Evolutionary conservation across 2,329 filamentous ascomycete genomes (phyloP).

Genomic region (Colletotrichum sp.): DNA sequence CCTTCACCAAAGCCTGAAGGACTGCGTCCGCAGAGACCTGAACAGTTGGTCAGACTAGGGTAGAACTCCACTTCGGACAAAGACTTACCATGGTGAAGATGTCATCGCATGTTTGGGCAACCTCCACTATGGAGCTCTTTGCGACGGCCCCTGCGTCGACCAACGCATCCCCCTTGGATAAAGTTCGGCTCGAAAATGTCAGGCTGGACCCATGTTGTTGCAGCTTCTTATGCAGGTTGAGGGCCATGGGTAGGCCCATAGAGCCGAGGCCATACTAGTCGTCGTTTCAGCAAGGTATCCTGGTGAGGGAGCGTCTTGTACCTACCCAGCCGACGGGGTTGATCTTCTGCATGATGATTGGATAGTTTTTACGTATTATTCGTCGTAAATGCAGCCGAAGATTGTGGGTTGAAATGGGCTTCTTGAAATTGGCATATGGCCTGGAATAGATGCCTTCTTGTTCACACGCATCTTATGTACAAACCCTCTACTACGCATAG

Average conservation of each 20-base stretch:
- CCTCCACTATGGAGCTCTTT: slow-evolving; percentile 23
- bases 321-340: slow-evolving; percentile 2
- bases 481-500: neutral
- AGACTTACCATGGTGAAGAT: slow-evolving; percentile 44
- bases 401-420: neutral
- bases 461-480: neutral
- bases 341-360: neutral
- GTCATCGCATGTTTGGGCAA: slow-evolving; percentile 35
- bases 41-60: neutral
- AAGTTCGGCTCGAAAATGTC: slow-evolving; percentile 49
- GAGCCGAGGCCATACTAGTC: slow-evolving; percentile 46
- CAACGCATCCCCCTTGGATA: slow-evolving; percentile 43
- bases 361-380: neutral
- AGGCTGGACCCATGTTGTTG: slow-evolving; percentile 43
- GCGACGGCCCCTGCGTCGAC: slow-evolving; percentile 30
- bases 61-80: neutral
- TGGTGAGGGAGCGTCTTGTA: neutral
- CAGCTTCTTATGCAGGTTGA: slow-evolving; percentile 38
- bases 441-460: neutral
- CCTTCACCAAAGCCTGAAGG: slow-evolving; percentile 35
- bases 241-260: slow-evolving; percentile 56
- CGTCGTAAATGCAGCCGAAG: neutral
- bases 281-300: neutral
- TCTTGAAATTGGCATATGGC: neutral
- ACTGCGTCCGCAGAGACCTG: slow-evolving; percentile 39